phyloP scores from a whole-genome alignment of 2,329 filamentous ascomycete genomes.

The Trichothecium roseum region DNA sequence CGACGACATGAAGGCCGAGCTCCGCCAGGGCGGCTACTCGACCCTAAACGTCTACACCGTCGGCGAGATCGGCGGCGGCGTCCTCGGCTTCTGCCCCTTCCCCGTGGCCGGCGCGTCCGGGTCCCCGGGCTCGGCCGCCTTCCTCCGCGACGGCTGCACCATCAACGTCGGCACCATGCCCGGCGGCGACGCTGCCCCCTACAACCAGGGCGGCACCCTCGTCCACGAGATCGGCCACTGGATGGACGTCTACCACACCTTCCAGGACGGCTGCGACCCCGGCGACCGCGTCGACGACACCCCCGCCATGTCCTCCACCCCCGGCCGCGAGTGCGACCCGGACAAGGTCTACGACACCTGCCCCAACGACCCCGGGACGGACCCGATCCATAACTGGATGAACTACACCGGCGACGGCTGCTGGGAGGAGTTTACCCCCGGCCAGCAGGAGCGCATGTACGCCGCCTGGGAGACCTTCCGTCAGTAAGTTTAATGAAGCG shows the following conservation, averaged over 20 bases:
- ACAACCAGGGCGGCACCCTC: conserved; percentile 16
- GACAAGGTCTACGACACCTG: background rate
- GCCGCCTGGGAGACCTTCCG: background rate
- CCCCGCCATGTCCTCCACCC: background rate
- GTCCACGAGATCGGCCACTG: conserved; percentile 16
- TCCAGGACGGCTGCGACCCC: background rate
- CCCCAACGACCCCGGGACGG: background rate
- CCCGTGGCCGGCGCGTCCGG: conserved; percentile 18
- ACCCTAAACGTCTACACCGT: conserved; percentile 25
- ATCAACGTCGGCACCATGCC: conserved; percentile 25
- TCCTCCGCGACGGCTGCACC: conserved; percentile 28
- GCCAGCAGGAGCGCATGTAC: background rate
- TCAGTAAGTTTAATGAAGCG: background rate
- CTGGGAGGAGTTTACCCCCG: background rate
- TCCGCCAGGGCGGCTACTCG: conserved; percentile 33
- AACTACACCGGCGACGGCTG: background rate
- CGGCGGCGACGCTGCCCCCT: conserved; percentile 22
- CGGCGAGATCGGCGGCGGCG: background rate
- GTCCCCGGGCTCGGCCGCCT: conserved; percentile 9
- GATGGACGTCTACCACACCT: background rate
- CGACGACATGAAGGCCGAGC: conserved; percentile 31
- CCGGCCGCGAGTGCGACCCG: background rate
- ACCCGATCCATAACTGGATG: background rate
- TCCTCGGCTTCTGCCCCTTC: conserved; percentile 34
- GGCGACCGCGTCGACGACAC: background rate